These are phyloP conservation scores for Rhodotorula toruloides DNA, from an alignment of 768 basidiomycete genomes.

Conservation along the genomic window DNA sequence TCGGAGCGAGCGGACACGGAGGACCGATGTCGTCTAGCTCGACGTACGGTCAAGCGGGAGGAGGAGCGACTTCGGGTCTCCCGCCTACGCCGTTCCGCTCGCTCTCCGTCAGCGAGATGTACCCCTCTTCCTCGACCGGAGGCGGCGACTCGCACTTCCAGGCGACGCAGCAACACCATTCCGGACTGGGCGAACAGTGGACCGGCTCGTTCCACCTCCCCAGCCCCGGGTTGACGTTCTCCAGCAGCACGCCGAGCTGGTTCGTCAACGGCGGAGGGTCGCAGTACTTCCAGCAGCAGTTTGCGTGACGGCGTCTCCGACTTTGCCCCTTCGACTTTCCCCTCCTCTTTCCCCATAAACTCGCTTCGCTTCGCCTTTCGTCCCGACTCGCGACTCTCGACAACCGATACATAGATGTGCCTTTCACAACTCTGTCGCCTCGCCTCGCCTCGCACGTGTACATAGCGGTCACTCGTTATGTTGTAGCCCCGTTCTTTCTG, in stretches of 20 bases:
- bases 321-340: too few relatives aligned
- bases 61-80: background rate
- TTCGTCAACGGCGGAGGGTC: background rate
- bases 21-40: too few relatives aligned
- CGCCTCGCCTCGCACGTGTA: too few relatives aligned
- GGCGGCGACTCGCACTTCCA: background rate
- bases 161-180: background rate
- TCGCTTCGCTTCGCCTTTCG: too few relatives aligned
- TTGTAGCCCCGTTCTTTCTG: too few relatives aligned
- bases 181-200: background rate
- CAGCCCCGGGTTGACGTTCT: constrained; percentile 26
- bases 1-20: too few relatives aligned
- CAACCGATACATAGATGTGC: too few relatives aligned
- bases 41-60: too few relatives aligned
- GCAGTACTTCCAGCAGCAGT: constrained; percentile 3
- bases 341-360: background rate
- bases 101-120: constrained; percentile 10
- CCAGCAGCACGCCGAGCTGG: constrained; percentile 24
- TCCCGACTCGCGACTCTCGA: too few relatives aligned
- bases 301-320: background rate
- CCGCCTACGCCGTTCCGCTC: constrained; percentile 7
- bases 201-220: constrained; percentile 20
- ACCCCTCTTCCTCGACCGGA: constrained; percentile 3
- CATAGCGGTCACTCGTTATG: too few relatives aligned
- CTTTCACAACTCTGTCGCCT: too few relatives aligned